Percentiles rank a stretch among this genome's conserved stretches.
phyloP scores from a whole-genome alignment of 176 grass and related monocot genomes.

The Thalia dealbata region DNA sequence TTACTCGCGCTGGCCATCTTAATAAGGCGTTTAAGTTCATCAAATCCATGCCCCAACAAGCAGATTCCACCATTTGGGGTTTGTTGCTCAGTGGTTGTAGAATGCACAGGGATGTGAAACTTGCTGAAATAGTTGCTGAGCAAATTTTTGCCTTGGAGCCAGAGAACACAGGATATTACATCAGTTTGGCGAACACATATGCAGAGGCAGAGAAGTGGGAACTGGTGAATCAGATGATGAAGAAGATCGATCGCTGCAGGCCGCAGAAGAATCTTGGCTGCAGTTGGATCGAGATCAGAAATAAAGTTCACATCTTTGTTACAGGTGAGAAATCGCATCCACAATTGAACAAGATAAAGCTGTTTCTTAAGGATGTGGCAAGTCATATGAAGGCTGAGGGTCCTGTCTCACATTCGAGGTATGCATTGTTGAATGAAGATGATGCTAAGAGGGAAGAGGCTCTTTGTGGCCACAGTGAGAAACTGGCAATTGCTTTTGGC shows the following conservation, averaged over 20 bases:
- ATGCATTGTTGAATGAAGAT: conserved; percentile 46
- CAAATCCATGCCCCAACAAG: conserved; percentile 55
- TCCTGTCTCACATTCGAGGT: conserved; percentile 42
- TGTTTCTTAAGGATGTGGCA: conserved; percentile 43
- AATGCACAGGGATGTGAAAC: conserved; percentile 65
- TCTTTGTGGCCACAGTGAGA: conserved; percentile 77
- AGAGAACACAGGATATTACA: conserved; percentile 70
- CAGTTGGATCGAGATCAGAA: conserved; percentile 67
- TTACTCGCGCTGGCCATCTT: conserved; percentile 42
- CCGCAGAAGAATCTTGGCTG: conserved; percentile 45
- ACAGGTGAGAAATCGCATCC: conserved; percentile 43
- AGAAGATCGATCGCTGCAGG: conserved; percentile 34
- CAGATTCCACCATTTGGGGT: conserved; percentile 68
- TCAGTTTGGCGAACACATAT: conserved; percentile 81
- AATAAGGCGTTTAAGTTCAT: conserved; percentile 64
- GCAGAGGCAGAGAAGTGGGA: conserved; percentile 80
- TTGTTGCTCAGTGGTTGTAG: conserved; percentile 59
- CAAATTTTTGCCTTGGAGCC: conserved; percentile 61
- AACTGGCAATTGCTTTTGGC: conserved; percentile 65
- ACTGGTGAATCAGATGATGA: conserved; percentile 55
- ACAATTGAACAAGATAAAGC: conserved; percentile 34
- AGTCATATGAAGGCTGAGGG: conserved; percentile 47
- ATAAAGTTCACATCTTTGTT: conserved; percentile 56
- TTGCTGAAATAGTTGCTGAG: conserved; percentile 73
- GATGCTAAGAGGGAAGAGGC: conserved; percentile 34